Conservation (phyloP, 2,329 filamentous ascomycete species). For the Biscogniauxia mediterranea region DNA sequence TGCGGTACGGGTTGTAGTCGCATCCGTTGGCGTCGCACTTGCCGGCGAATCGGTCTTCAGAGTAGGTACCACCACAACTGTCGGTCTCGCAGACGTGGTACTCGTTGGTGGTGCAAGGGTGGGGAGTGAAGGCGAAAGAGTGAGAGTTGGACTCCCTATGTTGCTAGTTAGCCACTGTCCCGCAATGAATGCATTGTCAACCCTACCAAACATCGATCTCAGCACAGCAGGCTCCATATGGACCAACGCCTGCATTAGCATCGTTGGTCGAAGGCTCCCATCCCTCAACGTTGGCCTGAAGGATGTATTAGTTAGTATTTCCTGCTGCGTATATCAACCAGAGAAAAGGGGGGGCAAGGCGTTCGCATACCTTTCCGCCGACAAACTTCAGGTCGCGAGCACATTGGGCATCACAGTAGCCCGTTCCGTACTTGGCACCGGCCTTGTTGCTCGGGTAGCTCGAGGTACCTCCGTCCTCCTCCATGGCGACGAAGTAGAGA, state of each 20-base stretch:
- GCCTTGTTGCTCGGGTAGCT: slow-evolving; percentile 47
- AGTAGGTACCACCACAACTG: slow-evolving; percentile 48
- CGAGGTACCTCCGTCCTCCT: slow-evolving; percentile 50
- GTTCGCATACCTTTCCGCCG: slow-evolving; percentile 38
- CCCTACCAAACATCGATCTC: slow-evolving; percentile 59
- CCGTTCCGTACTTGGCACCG: slow-evolving; percentile 50
- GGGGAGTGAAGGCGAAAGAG: slow-evolving; percentile 60
- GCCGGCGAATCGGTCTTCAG: slow-evolving; percentile 52
- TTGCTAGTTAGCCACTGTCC: slow-evolving; percentile 8
- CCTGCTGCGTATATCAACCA: neutral
- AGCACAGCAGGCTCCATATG: slow-evolving; percentile 54
- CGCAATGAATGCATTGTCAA: neutral
- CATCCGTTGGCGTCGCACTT: slow-evolving; percentile 65
- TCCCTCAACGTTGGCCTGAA: slow-evolving; percentile 44
- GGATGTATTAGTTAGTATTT: slow-evolving; percentile 5
- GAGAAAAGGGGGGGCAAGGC: neutral
- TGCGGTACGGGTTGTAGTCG: slow-evolving; percentile 66
- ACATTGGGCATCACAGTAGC: slow-evolving; percentile 54
- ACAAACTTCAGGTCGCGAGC: slow-evolving; percentile 52
- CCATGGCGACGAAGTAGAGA: slow-evolving; percentile 58
- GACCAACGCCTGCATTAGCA: slow-evolving; percentile 48
- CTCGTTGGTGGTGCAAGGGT: slow-evolving; percentile 52
- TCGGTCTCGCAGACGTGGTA: slow-evolving; percentile 47
- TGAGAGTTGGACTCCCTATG: slow-evolving; percentile 55
- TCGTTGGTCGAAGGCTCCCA: slow-evolving; percentile 50